A percentile compares a stretch with the other conserved stretches of the same genome.
Evolutionary conservation across 768 basidiomycete genomes (phyloP).

Genomic region (Clavulina sp.): DNA sequence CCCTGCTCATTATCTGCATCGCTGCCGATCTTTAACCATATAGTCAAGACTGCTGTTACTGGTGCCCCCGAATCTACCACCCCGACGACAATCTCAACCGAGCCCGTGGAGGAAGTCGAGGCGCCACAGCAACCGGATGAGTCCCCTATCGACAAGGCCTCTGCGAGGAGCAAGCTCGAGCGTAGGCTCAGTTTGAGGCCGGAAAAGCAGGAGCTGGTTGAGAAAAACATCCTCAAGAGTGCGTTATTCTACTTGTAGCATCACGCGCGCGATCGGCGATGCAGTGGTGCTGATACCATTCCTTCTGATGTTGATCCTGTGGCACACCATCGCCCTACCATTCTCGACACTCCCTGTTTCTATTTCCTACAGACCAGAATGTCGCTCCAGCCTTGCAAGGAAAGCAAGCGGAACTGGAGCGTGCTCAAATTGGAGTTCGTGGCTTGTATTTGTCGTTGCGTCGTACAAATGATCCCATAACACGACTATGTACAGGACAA

Average conservation of each 20-base stretch:
- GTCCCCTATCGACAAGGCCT: conserved; percentile 9
- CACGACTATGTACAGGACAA: no score
- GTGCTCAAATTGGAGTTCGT: conserved; percentile 46
- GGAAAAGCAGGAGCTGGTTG: conserved; percentile 42
- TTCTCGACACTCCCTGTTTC: no score
- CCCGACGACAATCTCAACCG: no score
- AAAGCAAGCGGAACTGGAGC: conserved; percentile 38
- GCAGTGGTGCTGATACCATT: background rate
- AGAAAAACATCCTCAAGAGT: conserved; percentile 48
- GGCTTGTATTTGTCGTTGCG: no score
- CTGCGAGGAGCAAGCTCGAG: conserved; percentile 28
- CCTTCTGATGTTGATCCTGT: background rate
- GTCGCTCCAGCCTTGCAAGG: conserved; percentile 47
- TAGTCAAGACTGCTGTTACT: no score
- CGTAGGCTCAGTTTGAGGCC: conserved; percentile 35
- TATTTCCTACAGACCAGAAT: conserved; percentile 54
- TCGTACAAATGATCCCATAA: no score
- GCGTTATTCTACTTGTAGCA: no score
- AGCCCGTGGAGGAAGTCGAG: background rate
- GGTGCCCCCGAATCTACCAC: no score
- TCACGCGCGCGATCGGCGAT: background rate
- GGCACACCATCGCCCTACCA: background rate
- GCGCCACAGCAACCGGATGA: conserved; percentile 3
- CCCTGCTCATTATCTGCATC: no score
- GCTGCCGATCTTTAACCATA: no score